Conservation (phyloP, 75 land plant genomes). For the Sequoia sempervirens region DNA sequence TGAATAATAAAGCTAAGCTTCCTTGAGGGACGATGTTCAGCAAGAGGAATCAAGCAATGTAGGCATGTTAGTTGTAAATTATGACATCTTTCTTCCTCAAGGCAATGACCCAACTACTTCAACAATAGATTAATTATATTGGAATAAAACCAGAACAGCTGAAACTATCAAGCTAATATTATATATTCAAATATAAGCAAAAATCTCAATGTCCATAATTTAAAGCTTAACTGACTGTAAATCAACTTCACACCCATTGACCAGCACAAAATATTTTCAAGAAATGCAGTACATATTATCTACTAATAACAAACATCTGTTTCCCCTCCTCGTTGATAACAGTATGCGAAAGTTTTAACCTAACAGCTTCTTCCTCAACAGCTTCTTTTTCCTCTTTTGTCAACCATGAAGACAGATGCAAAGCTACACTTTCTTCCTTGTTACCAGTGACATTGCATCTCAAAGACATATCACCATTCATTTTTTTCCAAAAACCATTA, state of each 20-base stretch:
- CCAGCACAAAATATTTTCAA: background rate
- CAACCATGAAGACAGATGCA: constrained; percentile 47
- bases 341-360: constrained; percentile 33
- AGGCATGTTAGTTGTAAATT: background rate
- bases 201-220: background rate
- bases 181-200: background rate
- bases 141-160: background rate
- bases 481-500: constrained; percentile 7
- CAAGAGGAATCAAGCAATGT: background rate
- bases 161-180: background rate
- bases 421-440: constrained; percentile 26
- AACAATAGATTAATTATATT: background rate
- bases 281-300: background rate
- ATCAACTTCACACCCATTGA: background rate
- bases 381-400: constrained; percentile 47
- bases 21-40: too few relatives aligned
- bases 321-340: constrained; percentile 17
- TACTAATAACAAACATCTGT: background rate
- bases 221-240: background rate
- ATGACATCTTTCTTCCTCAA: background rate
- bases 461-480: constrained; percentile 23
- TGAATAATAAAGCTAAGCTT: background rate
- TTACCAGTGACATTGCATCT: constrained; percentile 11
- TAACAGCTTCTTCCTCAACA: constrained; percentile 39
- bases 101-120: background rate